These are phyloP conservation scores for Cunninghamia lanceolata DNA, from an alignment of 75 land plant species.

Conservation along the genomic window DNA sequence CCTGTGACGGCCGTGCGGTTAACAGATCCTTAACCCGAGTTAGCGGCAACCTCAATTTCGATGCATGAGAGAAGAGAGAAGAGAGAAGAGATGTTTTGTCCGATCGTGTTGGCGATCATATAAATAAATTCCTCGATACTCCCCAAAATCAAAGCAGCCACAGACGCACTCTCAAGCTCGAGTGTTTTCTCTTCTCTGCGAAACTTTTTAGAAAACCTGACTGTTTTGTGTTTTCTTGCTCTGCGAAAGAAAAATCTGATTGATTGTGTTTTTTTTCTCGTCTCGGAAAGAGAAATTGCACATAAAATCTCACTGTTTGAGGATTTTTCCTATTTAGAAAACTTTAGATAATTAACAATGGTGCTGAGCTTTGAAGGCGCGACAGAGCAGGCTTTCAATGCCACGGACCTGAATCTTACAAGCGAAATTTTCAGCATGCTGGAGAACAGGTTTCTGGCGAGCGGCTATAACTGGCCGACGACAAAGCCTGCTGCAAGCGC, in stretches of 20 bases:
- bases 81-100: background rate
- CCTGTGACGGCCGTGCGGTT: background rate
- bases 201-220: too few species aligned
- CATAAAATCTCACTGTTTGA: too few species aligned
- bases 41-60: background rate
- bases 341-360: background rate
- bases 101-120: background rate
- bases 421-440: conserved; percentile 53
- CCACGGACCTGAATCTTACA: conserved; percentile 38
- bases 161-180: too few species aligned
- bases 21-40: background rate
- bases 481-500: conserved; percentile 1
- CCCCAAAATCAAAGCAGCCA: too few species aligned
- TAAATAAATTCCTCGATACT: background rate
- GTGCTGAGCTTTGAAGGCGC: background rate
- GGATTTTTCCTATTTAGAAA: background rate
- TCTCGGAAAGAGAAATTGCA: too few species aligned
- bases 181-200: too few species aligned
- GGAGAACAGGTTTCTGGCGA: conserved; percentile 44
- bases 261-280: too few species aligned
- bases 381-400: conserved; percentile 24
- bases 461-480: conserved; percentile 24
- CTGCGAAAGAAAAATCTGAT: too few species aligned
- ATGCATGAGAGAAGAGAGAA: background rate
- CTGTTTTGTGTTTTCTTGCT: too few species aligned